phyloP scores from a whole-genome alignment of 2,329 filamentous ascomycete species.

The Colletotrichum tropicale region DNA sequence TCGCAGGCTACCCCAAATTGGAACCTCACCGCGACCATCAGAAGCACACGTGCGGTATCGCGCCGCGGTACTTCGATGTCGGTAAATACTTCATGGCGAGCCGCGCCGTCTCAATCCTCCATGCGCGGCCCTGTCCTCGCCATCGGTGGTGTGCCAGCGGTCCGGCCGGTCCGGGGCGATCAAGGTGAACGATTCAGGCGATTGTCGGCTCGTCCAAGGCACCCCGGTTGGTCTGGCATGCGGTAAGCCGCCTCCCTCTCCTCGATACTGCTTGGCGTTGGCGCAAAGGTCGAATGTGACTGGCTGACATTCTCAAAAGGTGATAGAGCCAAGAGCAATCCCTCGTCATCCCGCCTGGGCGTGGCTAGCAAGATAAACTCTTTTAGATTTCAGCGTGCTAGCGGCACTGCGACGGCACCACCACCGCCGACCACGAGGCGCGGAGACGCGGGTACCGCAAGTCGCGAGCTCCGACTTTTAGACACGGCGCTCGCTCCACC shows the following conservation, averaged over 20 bases:
- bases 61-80: not conserved
- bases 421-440: not conserved
- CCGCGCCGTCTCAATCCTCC: not conserved
- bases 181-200: not conserved
- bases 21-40: not conserved
- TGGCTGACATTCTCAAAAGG: not conserved
- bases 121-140: not conserved
- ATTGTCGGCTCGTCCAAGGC: not conserved
- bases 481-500: not conserved
- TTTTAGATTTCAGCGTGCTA: not conserved
- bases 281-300: not conserved
- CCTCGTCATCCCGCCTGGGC: not conserved
- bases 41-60: not conserved
- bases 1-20: not conserved
- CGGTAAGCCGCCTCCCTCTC: not conserved
- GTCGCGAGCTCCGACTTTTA: slow-evolving; percentile 13
- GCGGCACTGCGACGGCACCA: not conserved
- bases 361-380: not conserved
- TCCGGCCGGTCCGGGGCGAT: not conserved
- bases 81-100: not conserved
- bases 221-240: not conserved
- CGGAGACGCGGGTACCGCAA: not conserved
- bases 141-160: not conserved
- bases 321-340: not conserved
- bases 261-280: not conserved